Evolutionary conservation across 2,329 filamentous ascomycete species (phyloP), one percentile per base, ranked within the genome.

Genomic region (Phaeosphaeria sp.): DNA sequence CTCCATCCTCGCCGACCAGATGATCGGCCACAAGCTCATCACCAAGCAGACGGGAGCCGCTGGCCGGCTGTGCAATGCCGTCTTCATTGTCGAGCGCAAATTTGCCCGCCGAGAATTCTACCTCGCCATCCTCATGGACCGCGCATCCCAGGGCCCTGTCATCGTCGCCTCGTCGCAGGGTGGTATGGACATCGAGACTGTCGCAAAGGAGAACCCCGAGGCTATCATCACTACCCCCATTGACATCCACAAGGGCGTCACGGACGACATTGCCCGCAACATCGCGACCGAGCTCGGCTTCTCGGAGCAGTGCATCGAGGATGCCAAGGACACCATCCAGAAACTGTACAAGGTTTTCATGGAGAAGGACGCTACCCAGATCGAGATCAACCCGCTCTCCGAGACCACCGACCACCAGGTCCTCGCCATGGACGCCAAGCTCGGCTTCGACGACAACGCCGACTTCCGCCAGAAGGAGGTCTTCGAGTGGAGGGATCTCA

Each of bases 51-150:
- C 95, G 58, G 95, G 95, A 79, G 92, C 94, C 71, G 87, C 82
- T 72, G 95, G 95, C 77, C 92, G 95, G 79, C 88, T 96, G 78
- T 99, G 95, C 87, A 98, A 91, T 82, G 87, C 93, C 65, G 95
- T 99, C 78, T 98, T 96, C 86, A 98, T 99, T 79, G 96, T 94
- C 83, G 95, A 99, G 87, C 93, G 95, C 87, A 99, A 99, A 86
- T 99, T 97, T 77, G 95, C 95, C 72, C 93, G 95, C 70, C 91
- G 95, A 77, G 95, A 99, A 83, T 99, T 99, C 85, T 99, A 99
- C 86, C 89, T 99, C 58, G 95, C 95, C 75, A 90, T 99, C 75
- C 89, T 99, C 73, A 98, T 99, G 95, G 95, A 99, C 85, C 92
- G 95, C 76, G 88, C 86, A 68, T 89, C 91, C 51, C 95, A 98